phyloP scores from a whole-genome alignment of 2,329 filamentous ascomycete species.

The Microcera coccophila region DNA sequence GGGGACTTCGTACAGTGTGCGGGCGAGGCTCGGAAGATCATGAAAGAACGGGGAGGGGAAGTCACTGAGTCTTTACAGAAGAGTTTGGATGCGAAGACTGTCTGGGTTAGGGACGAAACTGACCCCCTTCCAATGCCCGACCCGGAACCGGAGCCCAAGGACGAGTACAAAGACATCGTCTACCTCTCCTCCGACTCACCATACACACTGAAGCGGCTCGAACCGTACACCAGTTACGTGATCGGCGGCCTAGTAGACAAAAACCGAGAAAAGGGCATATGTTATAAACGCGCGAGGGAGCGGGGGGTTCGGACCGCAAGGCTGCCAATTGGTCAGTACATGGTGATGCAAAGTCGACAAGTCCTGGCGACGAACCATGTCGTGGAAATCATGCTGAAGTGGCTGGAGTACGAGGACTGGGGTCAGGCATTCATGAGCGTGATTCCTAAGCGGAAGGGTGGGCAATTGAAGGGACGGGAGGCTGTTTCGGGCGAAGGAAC shows the following conservation, averaged over 20 bases:
- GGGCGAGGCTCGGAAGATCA: conserved; percentile 60
- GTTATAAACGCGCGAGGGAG: conserved; percentile 74
- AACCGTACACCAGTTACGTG: conserved; percentile 86
- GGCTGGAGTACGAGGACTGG: conserved; percentile 90
- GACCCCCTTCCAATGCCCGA: conserved; percentile 34
- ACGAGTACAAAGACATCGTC: conserved; percentile 53
- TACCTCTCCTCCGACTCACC: conserved; percentile 93
- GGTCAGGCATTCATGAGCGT: conserved; percentile 81
- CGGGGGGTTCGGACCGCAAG: conserved; percentile 81
- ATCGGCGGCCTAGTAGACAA: conserved; percentile 93
- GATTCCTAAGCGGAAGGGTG: conserved; percentile 87
- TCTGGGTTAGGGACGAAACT: conserved; percentile 31
- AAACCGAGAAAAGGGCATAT: conserved; percentile 93
- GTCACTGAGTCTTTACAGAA: conserved; percentile 56
- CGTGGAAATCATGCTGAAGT: conserved; percentile 91
- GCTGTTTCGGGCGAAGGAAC: conserved; percentile 18
- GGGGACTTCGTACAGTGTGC: conserved; percentile 71
- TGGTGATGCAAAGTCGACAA: conserved; percentile 81
- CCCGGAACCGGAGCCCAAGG: conserved; percentile 30
- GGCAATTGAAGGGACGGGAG: conserved; percentile 53
- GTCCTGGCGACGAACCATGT: conserved; percentile 95
- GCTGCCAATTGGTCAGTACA: conserved; percentile 90
- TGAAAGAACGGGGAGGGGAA: conserved; percentile 56
- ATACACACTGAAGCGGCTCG: conserved; percentile 74
- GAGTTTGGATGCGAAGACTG: conserved; percentile 27